phyloP scores from a whole-genome alignment of 164 flowering plant species.

The Saururus chinensis region DNA sequence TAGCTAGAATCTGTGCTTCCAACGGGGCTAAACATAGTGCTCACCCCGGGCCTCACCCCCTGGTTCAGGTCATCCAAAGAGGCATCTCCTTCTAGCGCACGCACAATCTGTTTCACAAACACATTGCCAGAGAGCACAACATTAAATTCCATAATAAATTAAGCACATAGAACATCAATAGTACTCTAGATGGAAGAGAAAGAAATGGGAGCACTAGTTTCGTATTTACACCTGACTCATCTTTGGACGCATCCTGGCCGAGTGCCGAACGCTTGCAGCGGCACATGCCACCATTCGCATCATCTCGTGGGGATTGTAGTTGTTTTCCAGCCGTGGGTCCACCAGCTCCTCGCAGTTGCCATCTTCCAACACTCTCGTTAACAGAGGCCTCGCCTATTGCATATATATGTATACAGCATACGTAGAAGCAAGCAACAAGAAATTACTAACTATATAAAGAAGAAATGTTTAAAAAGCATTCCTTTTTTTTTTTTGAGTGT shows the following conservation, averaged over 20 bases:
- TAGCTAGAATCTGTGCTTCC: constrained; percentile 29
- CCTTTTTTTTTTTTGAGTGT: too few species aligned
- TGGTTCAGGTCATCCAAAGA: constrained; percentile 53
- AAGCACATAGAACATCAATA: too few species aligned
- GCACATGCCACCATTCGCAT: constrained; percentile 59
- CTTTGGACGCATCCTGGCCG: constrained; percentile 63
- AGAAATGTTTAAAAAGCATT: too few species aligned
- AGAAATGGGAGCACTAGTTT: too few species aligned
- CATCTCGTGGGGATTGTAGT: constrained; percentile 47
- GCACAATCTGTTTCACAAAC: constrained; percentile 43
- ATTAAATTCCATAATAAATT: too few species aligned
- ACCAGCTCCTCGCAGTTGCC: constrained; percentile 37
- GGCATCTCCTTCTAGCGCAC: constrained; percentile 65
- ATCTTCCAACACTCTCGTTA: constrained; percentile 28
- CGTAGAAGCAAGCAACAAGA: too few species aligned
- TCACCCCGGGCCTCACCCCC: constrained; percentile 33
- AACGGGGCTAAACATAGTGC: constrained; percentile 13
- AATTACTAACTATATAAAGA: too few species aligned
- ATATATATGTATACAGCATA: not conserved
- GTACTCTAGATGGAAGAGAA: not conserved
- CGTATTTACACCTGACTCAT: constrained; percentile 65
- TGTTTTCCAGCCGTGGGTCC: constrained; percentile 39
- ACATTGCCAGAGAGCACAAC: too few species aligned
- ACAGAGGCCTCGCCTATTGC: constrained; percentile 73
- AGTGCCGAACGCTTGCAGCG: constrained; percentile 71